Conservation (phyloP, 306 rosid genomes). For the Rosa chinensis region DNA sequence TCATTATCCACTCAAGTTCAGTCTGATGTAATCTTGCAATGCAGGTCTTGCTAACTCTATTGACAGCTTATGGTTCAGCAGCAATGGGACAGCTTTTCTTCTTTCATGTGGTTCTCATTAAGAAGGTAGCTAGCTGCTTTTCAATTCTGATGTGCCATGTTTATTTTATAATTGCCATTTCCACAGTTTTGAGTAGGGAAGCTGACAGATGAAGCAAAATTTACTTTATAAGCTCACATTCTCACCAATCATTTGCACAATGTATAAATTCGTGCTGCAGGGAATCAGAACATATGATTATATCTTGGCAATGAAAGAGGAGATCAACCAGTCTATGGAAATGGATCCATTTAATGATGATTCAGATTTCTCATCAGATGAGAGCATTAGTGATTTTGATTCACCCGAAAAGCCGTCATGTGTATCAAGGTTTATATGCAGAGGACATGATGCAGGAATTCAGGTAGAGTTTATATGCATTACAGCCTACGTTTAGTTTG, state of each 20-base stretch:
- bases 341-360: conserved; percentile 63
- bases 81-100: conserved; percentile 95
- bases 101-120: conserved; percentile 86
- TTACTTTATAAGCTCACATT: background rate
- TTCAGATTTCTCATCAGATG: conserved; percentile 83
- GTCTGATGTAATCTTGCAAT: conserved; percentile 44
- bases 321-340: conserved; percentile 53
- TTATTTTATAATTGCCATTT: background rate
- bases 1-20: conserved; percentile 5
- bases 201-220: background rate
- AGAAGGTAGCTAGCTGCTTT: conserved; percentile 54
- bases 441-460: conserved; percentile 35
- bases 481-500: conserved; percentile 3
- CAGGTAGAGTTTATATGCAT: conserved; percentile 42
- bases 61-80: conserved; percentile 82
- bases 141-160: background rate
- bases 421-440: conserved; percentile 67
- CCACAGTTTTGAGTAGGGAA: background rate
- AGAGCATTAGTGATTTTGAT: conserved; percentile 64
- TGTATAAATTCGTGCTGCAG: conserved; percentile 36
- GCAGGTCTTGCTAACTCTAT: conserved; percentile 66
- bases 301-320: conserved; percentile 91
- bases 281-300: conserved; percentile 97
- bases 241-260: background rate
- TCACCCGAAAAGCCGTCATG: conserved; percentile 77